Evolutionary conservation across 164 flowering plant species (phyloP).

Genomic region (Macadamia tetraphylla): DNA sequence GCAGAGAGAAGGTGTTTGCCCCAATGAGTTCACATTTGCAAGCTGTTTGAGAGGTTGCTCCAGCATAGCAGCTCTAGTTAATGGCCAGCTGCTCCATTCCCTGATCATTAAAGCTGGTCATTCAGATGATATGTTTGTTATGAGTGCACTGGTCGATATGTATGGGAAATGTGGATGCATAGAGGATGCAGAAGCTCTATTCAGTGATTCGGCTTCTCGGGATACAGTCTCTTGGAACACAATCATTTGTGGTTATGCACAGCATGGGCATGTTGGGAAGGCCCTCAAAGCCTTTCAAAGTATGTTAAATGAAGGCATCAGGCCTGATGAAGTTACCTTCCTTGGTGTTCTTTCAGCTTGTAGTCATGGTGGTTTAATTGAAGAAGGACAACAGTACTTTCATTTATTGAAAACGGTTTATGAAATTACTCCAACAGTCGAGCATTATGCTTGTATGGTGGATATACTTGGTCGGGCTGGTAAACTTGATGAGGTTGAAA

Average conservation of each 20-base stretch:
- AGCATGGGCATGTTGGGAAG: conserved; percentile 41
- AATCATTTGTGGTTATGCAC: conserved; percentile 46
- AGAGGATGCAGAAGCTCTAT: conserved; percentile 40
- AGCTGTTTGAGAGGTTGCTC: conserved; percentile 48
- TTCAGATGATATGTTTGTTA: conserved; percentile 31
- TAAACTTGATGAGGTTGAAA: conserved; percentile 38
- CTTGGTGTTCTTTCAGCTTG: conserved; percentile 54
- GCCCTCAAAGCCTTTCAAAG: conserved; percentile 37
- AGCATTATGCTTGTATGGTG: conserved; percentile 55
- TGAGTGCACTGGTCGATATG: conserved; percentile 48
- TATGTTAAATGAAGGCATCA: conserved; percentile 37
- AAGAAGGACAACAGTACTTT: conserved; percentile 39
- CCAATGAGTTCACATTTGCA: conserved; percentile 49
- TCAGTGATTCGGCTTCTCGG: conserved; percentile 20
- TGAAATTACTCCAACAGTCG: conserved; percentile 40
- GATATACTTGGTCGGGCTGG: conserved; percentile 58
- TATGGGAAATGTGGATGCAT: conserved; percentile 4
- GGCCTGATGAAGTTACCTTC: conserved; percentile 54
- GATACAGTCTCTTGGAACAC: conserved; percentile 51
- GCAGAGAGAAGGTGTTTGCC: conserved; percentile 41
- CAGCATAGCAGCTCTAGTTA: conserved; percentile 32
- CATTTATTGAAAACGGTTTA: conserved; percentile 29
- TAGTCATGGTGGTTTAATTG: conserved; percentile 40
- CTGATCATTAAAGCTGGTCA: conserved; percentile 35
- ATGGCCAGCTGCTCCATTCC: conserved; percentile 46